These are phyloP conservation scores for Phytophthora cactorum DNA, from an alignment of 352 stramenopile species.

Conservation along the genomic window DNA sequence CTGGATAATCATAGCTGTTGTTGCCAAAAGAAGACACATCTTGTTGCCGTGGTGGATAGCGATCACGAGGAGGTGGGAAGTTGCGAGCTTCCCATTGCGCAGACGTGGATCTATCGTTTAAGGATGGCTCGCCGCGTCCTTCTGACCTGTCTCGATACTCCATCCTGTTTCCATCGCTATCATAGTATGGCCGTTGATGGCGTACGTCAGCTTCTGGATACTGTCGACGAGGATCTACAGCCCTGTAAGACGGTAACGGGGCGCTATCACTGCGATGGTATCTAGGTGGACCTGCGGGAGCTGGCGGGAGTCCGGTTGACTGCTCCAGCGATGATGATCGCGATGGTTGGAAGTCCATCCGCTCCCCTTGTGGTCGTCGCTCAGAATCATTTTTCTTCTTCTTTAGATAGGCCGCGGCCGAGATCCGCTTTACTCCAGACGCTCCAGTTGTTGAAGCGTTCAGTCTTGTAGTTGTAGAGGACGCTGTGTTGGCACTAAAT, in stretches of 20 bases:
- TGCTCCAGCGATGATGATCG: slow-evolving; percentile 30
- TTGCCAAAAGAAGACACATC: slow-evolving; percentile 13
- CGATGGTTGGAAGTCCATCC: slow-evolving; percentile 6
- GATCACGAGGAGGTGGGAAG: slow-evolving; percentile 22
- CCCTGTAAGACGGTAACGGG: slow-evolving; percentile 21
- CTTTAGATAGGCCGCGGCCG: slow-evolving; percentile 36
- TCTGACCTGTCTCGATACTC: slow-evolving; percentile 20
- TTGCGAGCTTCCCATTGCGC: slow-evolving; percentile 20
- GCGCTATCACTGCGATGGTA: slow-evolving; percentile 31
- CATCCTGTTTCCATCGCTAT: slow-evolving; percentile 12
- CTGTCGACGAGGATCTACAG: slow-evolving; percentile 14
- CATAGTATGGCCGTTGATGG: slow-evolving; percentile 11
- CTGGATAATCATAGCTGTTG: slow-evolving; percentile 25
- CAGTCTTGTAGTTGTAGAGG: not conserved
- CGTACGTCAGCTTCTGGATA: slow-evolving; percentile 19
- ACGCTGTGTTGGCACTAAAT: not conserved
- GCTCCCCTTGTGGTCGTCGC: slow-evolving; percentile 3
- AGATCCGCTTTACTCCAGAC: slow-evolving; percentile 31
- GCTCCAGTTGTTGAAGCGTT: not conserved
- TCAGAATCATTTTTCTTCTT: slow-evolving; percentile 15
- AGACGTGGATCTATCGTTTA: slow-evolving; percentile 3
- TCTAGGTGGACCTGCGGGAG: not conserved
- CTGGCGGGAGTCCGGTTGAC: slow-evolving; percentile 10
- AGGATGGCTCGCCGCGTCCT: slow-evolving; percentile 8
- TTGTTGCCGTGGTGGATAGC: slow-evolving; percentile 20